These are phyloP conservation scores for Daedalea quercina DNA, from an alignment of 768 basidiomycete species.

Conservation along the genomic window DNA sequence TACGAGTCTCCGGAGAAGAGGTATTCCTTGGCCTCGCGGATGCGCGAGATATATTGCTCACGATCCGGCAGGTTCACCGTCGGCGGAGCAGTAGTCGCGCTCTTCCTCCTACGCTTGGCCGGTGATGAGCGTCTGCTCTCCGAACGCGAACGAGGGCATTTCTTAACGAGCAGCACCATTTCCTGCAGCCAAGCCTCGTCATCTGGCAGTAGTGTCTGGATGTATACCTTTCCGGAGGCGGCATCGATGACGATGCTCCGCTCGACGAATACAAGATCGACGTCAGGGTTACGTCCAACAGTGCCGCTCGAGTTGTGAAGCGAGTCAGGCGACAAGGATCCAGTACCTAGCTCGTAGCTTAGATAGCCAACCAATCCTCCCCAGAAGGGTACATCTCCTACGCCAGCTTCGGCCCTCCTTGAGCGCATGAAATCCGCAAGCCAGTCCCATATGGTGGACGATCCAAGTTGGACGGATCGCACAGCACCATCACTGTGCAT, in stretches of 20 bases:
- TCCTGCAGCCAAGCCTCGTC: slow-evolving; percentile 58
- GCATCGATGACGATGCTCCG: slow-evolving; percentile 69
- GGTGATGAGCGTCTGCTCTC: background rate
- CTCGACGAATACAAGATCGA: slow-evolving; percentile 73
- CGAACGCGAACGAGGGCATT: slow-evolving; percentile 10
- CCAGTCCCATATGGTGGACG: slow-evolving; percentile 70
- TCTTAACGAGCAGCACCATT: slow-evolving; percentile 28
- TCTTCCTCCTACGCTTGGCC: slow-evolving; percentile 17
- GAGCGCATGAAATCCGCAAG: slow-evolving; percentile 60
- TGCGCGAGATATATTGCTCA: slow-evolving; percentile 56
- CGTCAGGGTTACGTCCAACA: slow-evolving; percentile 43
- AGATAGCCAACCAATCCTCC: slow-evolving; percentile 75
- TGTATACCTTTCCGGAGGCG: slow-evolving; percentile 38
- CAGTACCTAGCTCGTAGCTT: slow-evolving; percentile 74
- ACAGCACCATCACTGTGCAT: slow-evolving; percentile 33
- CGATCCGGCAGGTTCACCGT: slow-evolving; percentile 50
- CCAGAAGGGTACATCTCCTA: slow-evolving; percentile 66
- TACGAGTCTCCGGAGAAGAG: slow-evolving; percentile 86
- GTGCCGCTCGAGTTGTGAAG: background rate
- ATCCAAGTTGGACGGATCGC: slow-evolving; percentile 36
- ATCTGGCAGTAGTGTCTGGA: slow-evolving; percentile 57
- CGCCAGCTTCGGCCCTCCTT: slow-evolving; percentile 41
- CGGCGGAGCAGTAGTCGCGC: slow-evolving; percentile 11
- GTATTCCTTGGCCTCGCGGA: slow-evolving; percentile 63
- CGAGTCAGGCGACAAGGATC: slow-evolving; percentile 37